Percentiles rank a stretch among this genome's conserved stretches.
Conservation (phyloP, 2,329 filamentous ascomycete genomes). For the Penicillium palitans region DNA sequence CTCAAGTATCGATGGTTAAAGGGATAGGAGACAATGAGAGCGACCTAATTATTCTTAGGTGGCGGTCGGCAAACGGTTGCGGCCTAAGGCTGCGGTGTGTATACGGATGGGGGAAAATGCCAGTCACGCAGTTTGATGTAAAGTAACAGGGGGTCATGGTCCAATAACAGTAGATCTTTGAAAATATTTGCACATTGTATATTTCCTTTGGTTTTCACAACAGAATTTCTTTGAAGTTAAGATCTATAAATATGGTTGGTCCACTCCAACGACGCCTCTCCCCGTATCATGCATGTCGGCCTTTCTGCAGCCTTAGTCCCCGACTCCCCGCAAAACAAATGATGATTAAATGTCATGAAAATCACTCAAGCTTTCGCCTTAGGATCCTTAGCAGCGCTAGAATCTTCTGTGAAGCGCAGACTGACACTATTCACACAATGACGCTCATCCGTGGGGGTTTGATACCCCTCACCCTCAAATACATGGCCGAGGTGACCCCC, state of each 20-base stretch:
- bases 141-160: neutral
- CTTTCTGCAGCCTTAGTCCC: slow-evolving; percentile 5
- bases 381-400: slow-evolving; percentile 36
- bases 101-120: slow-evolving; percentile 26
- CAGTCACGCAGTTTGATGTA: slow-evolving; percentile 24
- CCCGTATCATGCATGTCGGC: slow-evolving; percentile 6
- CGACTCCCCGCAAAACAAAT: slow-evolving; percentile 1
- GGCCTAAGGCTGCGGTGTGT: slow-evolving; percentile 28
- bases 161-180: neutral
- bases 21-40: slow-evolving; percentile 22
- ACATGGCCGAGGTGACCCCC: slow-evolving; percentile 90
- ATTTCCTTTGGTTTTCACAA: neutral
- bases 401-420: slow-evolving; percentile 75
- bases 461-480: slow-evolving; percentile 83
- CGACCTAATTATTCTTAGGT: slow-evolving; percentile 29
- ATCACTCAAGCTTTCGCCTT: slow-evolving; percentile 32
- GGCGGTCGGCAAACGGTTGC: slow-evolving; percentile 30
- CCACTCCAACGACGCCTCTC: slow-evolving; percentile 6
- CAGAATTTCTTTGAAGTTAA: neutral
- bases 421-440: slow-evolving; percentile 96
- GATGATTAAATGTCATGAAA: neutral
- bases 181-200: neutral
- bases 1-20: slow-evolving; percentile 14
- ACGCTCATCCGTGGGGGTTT: slow-evolving; percentile 87
- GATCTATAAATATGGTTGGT: slow-evolving; percentile 2